These are phyloP conservation scores for Hippophae gyantsensis DNA, from an alignment of 306 rosid species.

Conservation along the genomic window DNA sequence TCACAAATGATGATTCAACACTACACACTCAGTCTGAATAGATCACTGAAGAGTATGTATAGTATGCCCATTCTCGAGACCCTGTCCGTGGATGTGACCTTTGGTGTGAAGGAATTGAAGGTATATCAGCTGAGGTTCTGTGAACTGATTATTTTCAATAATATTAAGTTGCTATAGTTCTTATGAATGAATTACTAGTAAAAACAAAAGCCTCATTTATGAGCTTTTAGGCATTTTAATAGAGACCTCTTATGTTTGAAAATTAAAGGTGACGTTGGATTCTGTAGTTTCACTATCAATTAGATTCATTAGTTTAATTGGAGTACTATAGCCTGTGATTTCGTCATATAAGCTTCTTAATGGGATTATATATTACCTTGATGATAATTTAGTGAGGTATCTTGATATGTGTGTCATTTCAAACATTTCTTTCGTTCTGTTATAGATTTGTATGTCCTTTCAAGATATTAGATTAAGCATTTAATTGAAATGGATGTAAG, in stretches of 20 bases:
- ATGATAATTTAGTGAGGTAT: not conserved
- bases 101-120: conserved; percentile 90
- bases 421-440: conserved; percentile 91
- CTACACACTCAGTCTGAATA: conserved; percentile 89
- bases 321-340: not conserved
- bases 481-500: not conserved
- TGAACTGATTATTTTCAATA: conserved; percentile 4
- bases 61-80: conserved; percentile 67
- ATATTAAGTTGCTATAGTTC: not conserved
- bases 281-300: too few relatives aligned
- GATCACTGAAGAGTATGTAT: conserved; percentile 81
- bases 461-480: not conserved
- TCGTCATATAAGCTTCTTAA: too few relatives aligned
- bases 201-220: too few relatives aligned
- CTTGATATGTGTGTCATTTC: conserved; percentile 23
- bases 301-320: too few relatives aligned
- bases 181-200: not conserved
- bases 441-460: not conserved
- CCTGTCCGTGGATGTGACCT: conserved; percentile 85
- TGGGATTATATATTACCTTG: not conserved
- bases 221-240: too few relatives aligned
- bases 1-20: conserved; percentile 60
- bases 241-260: too few relatives aligned
- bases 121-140: conserved; percentile 30
- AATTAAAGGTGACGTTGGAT: too few relatives aligned